Conservation (phyloP, 1,284 basidiomycete genomes). For the Melampsora abietis-canadensis region DNA sequence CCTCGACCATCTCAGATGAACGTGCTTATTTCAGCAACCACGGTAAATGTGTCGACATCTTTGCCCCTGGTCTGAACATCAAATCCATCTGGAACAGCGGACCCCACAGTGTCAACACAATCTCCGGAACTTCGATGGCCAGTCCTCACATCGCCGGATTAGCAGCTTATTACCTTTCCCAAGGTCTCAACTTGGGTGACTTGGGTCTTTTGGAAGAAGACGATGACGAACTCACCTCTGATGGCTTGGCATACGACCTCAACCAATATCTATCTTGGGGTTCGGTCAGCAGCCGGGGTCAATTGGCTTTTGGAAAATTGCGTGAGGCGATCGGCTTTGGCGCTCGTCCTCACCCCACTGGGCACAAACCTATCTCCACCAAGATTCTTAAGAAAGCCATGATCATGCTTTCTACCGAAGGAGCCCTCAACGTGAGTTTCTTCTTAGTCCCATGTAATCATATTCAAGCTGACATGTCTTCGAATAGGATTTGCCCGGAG, state of each 20-base stretch:
- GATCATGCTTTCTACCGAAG: conserved; percentile 62
- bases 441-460: background rate
- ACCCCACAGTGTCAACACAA: conserved; percentile 62
- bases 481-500: conserved; percentile 57
- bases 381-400: conserved; percentile 71
- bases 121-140: conserved; percentile 65
- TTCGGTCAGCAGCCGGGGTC: conserved; percentile 46
- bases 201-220: conserved; percentile 47
- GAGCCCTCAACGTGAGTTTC: conserved; percentile 55
- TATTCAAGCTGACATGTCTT: background rate
- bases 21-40: conserved; percentile 73
- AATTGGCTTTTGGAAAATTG: conserved; percentile 44
- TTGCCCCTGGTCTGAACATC: conserved; percentile 68
- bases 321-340: conserved; percentile 46
- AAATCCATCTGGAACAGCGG: conserved; percentile 70
- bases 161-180: conserved; percentile 75
- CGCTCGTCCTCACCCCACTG: conserved; percentile 49
- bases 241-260: conserved; percentile 46
- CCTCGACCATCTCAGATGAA: conserved; percentile 73
- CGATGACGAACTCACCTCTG: conserved; percentile 12
- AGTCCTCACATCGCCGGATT: conserved; percentile 64
- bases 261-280: conserved; percentile 49
- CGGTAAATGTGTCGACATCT: conserved; percentile 63
- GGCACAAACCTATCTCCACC: conserved; percentile 59
- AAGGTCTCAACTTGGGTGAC: conserved; percentile 49